These are phyloP conservation scores for Alternaria viburni DNA, from an alignment of 2,329 filamentous ascomycete genomes.

Conservation along the genomic window DNA sequence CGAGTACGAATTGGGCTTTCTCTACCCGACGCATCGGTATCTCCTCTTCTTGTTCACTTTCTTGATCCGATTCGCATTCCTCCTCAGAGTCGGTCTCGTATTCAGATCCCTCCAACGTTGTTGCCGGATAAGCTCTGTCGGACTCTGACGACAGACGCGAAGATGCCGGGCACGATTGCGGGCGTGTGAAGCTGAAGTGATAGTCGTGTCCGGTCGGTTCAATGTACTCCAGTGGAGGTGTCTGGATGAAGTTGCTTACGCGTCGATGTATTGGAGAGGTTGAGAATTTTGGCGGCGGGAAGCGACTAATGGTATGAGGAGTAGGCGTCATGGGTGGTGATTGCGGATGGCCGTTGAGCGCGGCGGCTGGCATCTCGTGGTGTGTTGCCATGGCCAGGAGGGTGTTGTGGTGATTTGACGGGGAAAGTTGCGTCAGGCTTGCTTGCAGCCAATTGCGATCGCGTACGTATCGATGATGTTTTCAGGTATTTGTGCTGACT, in stretches of 20 bases:
- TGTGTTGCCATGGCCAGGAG: constrained; percentile 41
- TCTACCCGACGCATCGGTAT: constrained; percentile 33
- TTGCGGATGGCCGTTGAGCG: constrained; percentile 40
- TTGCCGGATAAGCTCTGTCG: constrained; percentile 39
- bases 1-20: constrained; percentile 49
- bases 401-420: constrained; percentile 32
- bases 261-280: constrained; percentile 45
- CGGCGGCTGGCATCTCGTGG: constrained; percentile 36
- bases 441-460: constrained; percentile 34
- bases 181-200: constrained; percentile 46
- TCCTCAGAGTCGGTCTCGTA: constrained; percentile 23
- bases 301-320: constrained; percentile 34
- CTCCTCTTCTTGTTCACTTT: constrained; percentile 35
- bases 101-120: constrained; percentile 43
- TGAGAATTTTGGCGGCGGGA: constrained; percentile 37
- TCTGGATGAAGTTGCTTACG: constrained; percentile 40
- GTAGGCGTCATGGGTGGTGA: constrained; percentile 48
- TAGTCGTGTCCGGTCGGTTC: constrained; percentile 44
- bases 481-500: constrained; percentile 19
- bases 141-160: constrained; percentile 49
- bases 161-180: constrained; percentile 41
- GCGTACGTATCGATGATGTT: constrained; percentile 38
- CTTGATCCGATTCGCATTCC: constrained; percentile 34
- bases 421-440: constrained; percentile 40
- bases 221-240: constrained; percentile 48